A percentile compares a stretch with the other conserved stretches of the same genome.
Conservation (phyloP, 768 basidiomycete species). For the Russula sp. region DNA sequence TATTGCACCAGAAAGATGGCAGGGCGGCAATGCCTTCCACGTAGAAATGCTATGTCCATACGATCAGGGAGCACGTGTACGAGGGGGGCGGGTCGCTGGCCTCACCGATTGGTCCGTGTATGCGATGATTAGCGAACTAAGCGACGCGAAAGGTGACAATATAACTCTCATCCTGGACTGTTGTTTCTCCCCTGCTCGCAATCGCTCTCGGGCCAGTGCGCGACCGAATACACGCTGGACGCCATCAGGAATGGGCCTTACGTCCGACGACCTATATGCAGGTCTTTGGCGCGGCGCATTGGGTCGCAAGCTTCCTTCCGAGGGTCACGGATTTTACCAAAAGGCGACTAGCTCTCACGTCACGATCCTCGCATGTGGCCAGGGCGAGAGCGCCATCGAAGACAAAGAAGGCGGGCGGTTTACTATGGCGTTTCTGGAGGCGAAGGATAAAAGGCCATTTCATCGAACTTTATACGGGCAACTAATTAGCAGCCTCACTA, state of each 20-base stretch:
- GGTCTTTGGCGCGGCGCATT: constrained; percentile 57
- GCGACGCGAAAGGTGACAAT: constrained; percentile 60
- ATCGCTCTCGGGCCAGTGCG: constrained; percentile 41
- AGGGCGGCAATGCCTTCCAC: constrained; percentile 41
- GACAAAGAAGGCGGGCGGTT: constrained; percentile 62
- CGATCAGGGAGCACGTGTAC: constrained; percentile 55
- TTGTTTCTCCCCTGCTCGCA: constrained; percentile 51
- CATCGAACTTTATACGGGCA: constrained; percentile 52
- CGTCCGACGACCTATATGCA: constrained; percentile 51
- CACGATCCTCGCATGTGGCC: constrained; percentile 55
- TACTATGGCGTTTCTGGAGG: constrained; percentile 53
- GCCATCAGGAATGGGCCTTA: constrained; percentile 49
- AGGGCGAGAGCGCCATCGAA: constrained; percentile 56
- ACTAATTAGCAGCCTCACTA: constrained; percentile 46
- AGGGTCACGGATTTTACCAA: constrained; percentile 45
- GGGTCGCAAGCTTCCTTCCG: constrained; percentile 41
- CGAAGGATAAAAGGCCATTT: constrained; percentile 46
- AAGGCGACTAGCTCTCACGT: constrained; percentile 44
- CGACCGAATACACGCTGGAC: constrained; percentile 58
- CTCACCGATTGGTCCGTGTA: constrained; percentile 66
- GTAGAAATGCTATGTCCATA: constrained; percentile 65
- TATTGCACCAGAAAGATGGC: constrained; percentile 60
- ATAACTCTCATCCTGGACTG: constrained; percentile 66
- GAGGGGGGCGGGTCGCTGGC: constrained; percentile 51
- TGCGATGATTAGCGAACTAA: constrained; percentile 58